phyloP scores from a whole-genome alignment of 106 monocot species.

The Allium fistulosum region DNA sequence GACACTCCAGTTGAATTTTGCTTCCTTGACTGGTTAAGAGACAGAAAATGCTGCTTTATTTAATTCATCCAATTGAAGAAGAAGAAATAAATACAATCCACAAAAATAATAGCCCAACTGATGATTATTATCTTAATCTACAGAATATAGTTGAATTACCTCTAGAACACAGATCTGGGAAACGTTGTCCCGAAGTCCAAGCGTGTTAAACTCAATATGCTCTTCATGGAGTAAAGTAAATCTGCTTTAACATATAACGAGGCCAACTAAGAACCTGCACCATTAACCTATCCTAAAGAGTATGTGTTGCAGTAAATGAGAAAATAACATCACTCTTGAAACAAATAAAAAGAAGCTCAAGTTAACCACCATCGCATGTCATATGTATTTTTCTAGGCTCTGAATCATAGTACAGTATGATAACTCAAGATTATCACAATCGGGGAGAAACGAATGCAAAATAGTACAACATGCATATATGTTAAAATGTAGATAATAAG shows the following conservation, averaged over 20 bases:
- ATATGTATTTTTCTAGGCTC: background rate
- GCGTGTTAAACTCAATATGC: constrained; percentile 77
- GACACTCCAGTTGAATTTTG: constrained; percentile 17
- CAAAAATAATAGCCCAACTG: too few relatives aligned
- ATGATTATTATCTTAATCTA: too few relatives aligned
- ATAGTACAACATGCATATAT: background rate
- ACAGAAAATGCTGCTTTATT: constrained; percentile 24
- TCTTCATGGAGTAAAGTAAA: constrained; percentile 75
- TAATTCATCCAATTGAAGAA: constrained; percentile 4
- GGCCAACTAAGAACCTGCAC: background rate
- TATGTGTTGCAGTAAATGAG: background rate
- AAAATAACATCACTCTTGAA: background rate
- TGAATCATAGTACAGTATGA: too few relatives aligned
- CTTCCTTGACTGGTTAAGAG: constrained; percentile 50
- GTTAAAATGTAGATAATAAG: background rate
- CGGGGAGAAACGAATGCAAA: background rate
- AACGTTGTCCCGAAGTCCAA: constrained; percentile 94
- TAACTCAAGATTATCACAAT: too few relatives aligned
- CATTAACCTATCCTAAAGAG: background rate
- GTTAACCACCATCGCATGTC: background rate
- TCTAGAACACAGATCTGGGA: constrained; percentile 97
- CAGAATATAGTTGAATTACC: constrained; percentile 20
- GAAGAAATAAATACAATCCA: background rate
- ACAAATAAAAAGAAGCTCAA: background rate
- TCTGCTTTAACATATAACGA: constrained; percentile 24